Evolutionary conservation across 441 rosid species (phyloP).

Genomic region (Adansonia madagascariensis): DNA sequence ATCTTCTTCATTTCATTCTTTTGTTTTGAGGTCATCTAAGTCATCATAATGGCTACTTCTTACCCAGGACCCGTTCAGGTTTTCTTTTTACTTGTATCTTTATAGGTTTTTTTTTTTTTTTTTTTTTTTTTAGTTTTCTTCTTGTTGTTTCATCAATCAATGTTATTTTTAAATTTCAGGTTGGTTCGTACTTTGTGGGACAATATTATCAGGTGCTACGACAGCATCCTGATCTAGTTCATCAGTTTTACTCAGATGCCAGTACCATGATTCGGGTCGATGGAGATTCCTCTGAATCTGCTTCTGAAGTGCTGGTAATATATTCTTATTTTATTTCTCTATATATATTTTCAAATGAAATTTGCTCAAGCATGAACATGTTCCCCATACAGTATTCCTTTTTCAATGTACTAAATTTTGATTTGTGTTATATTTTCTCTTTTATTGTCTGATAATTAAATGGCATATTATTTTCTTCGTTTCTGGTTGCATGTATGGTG

Average conservation of each 20-base stretch:
- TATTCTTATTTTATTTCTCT: background rate
- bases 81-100: background rate
- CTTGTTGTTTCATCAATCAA: background rate
- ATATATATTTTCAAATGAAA: background rate
- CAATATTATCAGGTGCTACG: constrained; percentile 74
- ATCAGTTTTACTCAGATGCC: constrained; percentile 67
- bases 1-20: constrained; percentile 34
- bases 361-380: constrained; percentile 3
- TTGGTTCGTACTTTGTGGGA: constrained; percentile 77
- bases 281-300: constrained; percentile 60
- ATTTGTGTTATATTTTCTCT: background rate
- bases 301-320: constrained; percentile 58
- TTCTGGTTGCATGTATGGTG: background rate
- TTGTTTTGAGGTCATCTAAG: constrained; percentile 30
- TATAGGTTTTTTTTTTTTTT: background rate
- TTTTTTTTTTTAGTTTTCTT: background rate
- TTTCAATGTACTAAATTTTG: background rate
- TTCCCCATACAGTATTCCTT: background rate
- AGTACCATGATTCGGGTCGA: constrained; percentile 67
- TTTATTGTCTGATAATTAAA: background rate
- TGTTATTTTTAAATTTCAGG: constrained; percentile 39
- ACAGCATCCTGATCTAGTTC: constrained; percentile 65
- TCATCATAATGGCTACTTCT: constrained; percentile 50
- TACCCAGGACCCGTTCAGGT: constrained; percentile 65
- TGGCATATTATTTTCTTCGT: background rate